Evolutionary conservation across 768 basidiomycete genomes (phyloP).

Genomic region (Lactarius tabidus): DNA sequence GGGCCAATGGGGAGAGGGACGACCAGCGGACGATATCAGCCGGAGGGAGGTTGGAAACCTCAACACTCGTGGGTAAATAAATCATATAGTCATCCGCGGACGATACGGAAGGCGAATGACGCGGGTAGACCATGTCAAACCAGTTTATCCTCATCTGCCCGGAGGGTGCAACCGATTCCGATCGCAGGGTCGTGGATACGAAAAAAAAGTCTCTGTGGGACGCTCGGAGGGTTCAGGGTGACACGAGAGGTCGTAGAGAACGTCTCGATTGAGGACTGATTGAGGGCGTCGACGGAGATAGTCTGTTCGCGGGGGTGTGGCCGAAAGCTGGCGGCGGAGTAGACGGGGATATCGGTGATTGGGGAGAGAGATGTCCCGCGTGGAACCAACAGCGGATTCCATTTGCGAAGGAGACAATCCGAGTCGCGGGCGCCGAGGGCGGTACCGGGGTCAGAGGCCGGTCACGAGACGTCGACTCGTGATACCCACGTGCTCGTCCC

Average conservation of each 20-base stretch:
- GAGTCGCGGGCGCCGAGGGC: neutral
- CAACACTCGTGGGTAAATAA: neutral
- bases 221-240: neutral
- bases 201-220: neutral
- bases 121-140: constrained; percentile 5
- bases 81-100: neutral
- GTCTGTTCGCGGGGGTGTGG: neutral
- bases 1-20: constrained; percentile 15
- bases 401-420: constrained; percentile 3
- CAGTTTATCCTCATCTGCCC: neutral
- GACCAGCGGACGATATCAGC: constrained; percentile 11
- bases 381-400: constrained; percentile 13
- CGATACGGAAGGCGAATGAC: neutral
- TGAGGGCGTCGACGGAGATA: constrained; percentile 11
- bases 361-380: constrained; percentile 5
- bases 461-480: constrained; percentile 35
- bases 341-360: constrained; percentile 16
- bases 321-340: constrained; percentile 1
- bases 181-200: neutral
- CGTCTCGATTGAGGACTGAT: constrained; percentile 4
- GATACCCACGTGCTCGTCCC: neutral
- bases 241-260: constrained; percentile 5
- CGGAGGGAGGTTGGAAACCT: neutral
- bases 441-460: neutral
- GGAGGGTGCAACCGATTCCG: neutral